Evolutionary conservation across 2,329 filamentous ascomycete genomes (phyloP), one percentile per base, ranked within the genome.

Genomic region (Aspergillus vadensis): DNA sequence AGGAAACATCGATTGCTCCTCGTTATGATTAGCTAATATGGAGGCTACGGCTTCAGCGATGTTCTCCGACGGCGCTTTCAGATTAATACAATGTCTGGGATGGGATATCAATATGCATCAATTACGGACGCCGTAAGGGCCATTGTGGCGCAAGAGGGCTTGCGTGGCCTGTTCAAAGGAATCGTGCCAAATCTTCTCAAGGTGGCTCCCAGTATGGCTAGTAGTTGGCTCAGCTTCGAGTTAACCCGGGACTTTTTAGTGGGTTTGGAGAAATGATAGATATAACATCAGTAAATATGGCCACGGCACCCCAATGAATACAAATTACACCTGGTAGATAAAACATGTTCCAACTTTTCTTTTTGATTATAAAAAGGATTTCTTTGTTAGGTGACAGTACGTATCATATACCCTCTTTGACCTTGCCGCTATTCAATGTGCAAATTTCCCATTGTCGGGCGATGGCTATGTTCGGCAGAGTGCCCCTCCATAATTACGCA

Each of bases 1-100:
- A n/a, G 7, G n/a, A 19, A 19, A 36, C 47, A 48, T 49, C 5
- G 27, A 51, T 15, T 53, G 19, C 17, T 50, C 14, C 10, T 27
- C 19, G n/a, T 50, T 14, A 12, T 25, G 5, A 6, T 30, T 5
- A n/a, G 9, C 41, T 48, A n/a, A 23, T 17, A 23, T 7, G 17
- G 10, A 30, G 39, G n/a, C n/a, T n/a, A 19, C 17, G 17, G 9
- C 30, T 51, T 30, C 63, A 95, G 91, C 74, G 93, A 97, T 74
- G 94, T 99, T 2, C 83, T 99, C 57, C 91, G 95, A 32, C 88
- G 95, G 62, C 87, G 95, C 54, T 99, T 99, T 76, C 95, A 99
- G 74, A 95, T 99, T 80, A 99, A 99, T 79, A 97, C 95, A 57
- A 99, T 99, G 95, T 92, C 91, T 51, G 95, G 95, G 55, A 94